Conservation (phyloP, 495 filamentous ascomycete genomes). For the Daldinia bambusicola region DNA sequence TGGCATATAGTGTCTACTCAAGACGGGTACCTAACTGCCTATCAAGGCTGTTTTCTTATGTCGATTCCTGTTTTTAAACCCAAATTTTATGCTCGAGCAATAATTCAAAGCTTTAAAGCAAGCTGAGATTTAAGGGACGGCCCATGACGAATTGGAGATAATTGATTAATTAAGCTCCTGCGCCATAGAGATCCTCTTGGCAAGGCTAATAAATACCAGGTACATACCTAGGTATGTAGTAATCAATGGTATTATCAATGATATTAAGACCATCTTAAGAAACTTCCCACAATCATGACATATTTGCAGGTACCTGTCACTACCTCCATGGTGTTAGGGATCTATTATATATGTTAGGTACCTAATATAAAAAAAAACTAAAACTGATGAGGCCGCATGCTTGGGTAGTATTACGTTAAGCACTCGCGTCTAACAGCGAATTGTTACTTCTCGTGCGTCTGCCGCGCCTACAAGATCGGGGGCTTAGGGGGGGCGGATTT, state of each 20-base stretch:
- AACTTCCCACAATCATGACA: not conserved
- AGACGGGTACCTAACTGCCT: not conserved
- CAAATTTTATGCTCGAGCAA: not conserved
- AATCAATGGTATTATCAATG: too few relatives aligned
- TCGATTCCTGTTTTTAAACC: not conserved
- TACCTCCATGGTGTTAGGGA: not conserved
- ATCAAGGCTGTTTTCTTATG: not conserved
- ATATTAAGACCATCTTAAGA: not conserved
- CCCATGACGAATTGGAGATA: not conserved
- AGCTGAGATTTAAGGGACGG: not conserved
- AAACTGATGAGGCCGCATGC: not conserved
- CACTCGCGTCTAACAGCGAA: not conserved
- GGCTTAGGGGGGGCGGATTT: not conserved
- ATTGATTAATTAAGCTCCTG: not conserved
- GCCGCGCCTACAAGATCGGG: not conserved
- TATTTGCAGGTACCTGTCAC: not conserved
- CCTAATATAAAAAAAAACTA: not conserved
- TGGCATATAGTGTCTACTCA: not conserved
- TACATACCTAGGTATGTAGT: too few relatives aligned
- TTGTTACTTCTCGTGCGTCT: not conserved
- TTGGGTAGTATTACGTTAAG: not conserved
- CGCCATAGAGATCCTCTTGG: slow-evolving; percentile 2
- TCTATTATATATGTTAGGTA: too few relatives aligned
- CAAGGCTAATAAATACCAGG: slow-evolving; percentile 1
- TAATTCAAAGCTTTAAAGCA: not conserved